Conservation (phyloP, 208 protist species). For the Strigomonas culicis region DNA sequence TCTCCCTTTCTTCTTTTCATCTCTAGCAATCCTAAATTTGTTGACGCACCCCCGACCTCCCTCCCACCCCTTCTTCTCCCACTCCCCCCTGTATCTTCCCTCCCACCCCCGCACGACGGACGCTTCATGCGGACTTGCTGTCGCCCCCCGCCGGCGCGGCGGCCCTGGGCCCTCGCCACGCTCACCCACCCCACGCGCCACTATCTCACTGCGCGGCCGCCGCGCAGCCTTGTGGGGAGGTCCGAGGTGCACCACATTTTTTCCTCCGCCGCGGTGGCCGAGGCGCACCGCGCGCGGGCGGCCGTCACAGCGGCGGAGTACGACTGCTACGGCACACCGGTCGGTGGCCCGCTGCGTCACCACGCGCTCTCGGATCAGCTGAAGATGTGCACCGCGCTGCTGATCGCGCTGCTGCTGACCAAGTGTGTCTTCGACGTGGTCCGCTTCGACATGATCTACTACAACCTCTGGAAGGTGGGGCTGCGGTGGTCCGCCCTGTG, state of each 20-base stretch:
- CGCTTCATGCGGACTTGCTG: no score
- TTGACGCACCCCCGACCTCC: no score
- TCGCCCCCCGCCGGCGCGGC: no score
- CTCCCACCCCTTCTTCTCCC: no score
- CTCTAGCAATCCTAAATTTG: no score
- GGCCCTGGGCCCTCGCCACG: no score
- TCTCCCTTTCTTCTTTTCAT: slow-evolving; percentile 9
- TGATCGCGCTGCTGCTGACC: slow-evolving; percentile 22
- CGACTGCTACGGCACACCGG: slow-evolving; percentile 21
- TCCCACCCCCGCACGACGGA: no score
- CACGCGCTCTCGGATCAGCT: slow-evolving; percentile 29
- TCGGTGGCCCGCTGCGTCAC: slow-evolving; percentile 21
- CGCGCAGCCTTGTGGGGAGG: not conserved
- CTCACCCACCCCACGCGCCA: no score
- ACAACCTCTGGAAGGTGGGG: slow-evolving; percentile 30
- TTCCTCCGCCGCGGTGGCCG: not conserved
- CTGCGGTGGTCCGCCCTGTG: slow-evolving; percentile 21
- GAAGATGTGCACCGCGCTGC: slow-evolving; percentile 19
- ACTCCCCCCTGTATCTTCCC: no score
- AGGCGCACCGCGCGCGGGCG: not conserved
- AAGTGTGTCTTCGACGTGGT: slow-evolving; percentile 22
- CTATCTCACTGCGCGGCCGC: not conserved
- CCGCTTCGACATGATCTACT: slow-evolving; percentile 38
- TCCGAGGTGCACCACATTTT: no score
- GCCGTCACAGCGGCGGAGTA: not conserved